Base-by-base conservation (phyloP, 371 early-diverging fungal species). In the Mortierella sp. region DNA sequence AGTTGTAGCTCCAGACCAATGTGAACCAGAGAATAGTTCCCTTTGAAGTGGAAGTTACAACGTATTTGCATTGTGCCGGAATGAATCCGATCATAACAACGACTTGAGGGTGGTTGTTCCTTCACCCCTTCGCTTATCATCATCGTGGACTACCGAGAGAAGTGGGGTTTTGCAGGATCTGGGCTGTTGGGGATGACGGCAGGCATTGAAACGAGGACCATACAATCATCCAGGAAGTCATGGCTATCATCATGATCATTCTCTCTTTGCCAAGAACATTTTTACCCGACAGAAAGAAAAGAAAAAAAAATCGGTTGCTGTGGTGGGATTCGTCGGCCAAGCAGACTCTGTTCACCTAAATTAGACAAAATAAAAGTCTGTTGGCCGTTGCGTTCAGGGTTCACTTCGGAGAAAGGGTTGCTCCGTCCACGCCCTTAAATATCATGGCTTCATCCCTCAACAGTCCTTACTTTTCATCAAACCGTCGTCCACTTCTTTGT, bases 391-490 rank as follows among this genome's bases (percentile, higher is more conserved):
- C n/a, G n/a, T 7, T 31, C 58, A 58, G 58, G 58, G 19, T 58
- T 48, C 61, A 19, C 8, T 34, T 58, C 61, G 61, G 61, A 58
- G 34, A 58, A 58, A 34, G 61, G 61, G 61, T 58, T 58, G 58
- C 58, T 58, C 61, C 34, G 61, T 22, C 34, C n/a, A n/a, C n/a
- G n/a, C n/a, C n/a, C n/a, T n/a, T n/a, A n/a, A n/a, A n/a, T n/a
- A 19, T 40, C 65, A 19, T 31, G 45, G 29, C 39, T 10, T n/a
- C 14, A 39, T 26, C 65, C 40, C 22, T 37, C n/a, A 22, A 8
- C 48, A 1, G 1, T 26, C 13, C n/a, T 41, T 65, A n/a, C 41
- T 5, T 43, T 66, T 66, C 45, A 24, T 43, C 1, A n/a, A n/a
- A n/a, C 2, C 41, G 11, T 65, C 24, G 0, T 40, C 8, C 34